Evolutionary conservation across 306 rosid species (phyloP).

Genomic region (Rosa rugosa): DNA sequence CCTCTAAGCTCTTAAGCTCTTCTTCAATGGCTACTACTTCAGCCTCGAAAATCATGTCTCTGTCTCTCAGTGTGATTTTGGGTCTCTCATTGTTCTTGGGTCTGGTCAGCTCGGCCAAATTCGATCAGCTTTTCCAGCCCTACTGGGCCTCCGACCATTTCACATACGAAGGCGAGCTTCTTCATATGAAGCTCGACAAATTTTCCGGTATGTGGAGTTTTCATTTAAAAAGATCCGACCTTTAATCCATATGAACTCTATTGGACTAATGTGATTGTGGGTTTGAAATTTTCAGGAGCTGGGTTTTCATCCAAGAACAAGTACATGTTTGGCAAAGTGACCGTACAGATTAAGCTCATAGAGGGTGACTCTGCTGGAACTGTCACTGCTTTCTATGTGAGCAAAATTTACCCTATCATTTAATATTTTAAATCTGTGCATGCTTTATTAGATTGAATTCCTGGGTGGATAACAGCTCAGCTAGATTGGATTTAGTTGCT

Average conservation of each 20-base stretch:
- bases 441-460: neutral
- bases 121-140: slow-evolving; percentile 83
- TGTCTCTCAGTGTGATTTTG: slow-evolving; percentile 30
- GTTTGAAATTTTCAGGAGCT: slow-evolving; percentile 62
- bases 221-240: neutral
- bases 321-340: slow-evolving; percentile 85
- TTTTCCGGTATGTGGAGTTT: slow-evolving; percentile 52
- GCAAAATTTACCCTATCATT: slow-evolving; percentile 5
- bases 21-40: slow-evolving; percentile 15
- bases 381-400: slow-evolving; percentile 89
- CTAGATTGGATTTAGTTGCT: slow-evolving; percentile 6
- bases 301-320: slow-evolving; percentile 83
- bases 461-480: slow-evolving; percentile 22
- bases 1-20: neutral
- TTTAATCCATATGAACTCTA: neutral
- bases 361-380: slow-evolving; percentile 98
- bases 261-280: neutral
- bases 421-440: neutral
- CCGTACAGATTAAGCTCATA: slow-evolving; percentile 73
- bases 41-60: slow-evolving; percentile 11
- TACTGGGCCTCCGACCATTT: slow-evolving; percentile 89
- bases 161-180: slow-evolving; percentile 63
- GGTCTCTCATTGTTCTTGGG: slow-evolving; percentile 44
- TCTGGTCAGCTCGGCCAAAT: slow-evolving; percentile 53
- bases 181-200: slow-evolving; percentile 76